phyloP scores from a whole-genome alignment of 805 yeast species.

The Ogataea wickerhamii region DNA sequence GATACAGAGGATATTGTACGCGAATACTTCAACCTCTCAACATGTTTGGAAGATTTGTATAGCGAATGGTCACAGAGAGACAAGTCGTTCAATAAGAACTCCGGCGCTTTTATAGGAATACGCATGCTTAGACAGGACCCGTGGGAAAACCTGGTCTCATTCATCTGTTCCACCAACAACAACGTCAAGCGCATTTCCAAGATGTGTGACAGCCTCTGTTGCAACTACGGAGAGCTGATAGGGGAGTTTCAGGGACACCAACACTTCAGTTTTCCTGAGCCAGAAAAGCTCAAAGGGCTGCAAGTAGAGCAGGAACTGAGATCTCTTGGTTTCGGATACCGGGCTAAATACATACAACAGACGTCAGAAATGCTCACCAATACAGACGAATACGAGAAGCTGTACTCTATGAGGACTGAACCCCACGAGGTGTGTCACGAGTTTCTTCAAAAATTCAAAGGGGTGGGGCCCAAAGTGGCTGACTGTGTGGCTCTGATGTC shows the following conservation, averaged over 20 bases:
- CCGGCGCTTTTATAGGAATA: slow-evolving; percentile 56
- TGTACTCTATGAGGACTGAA: slow-evolving; percentile 39
- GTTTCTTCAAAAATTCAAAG: slow-evolving; percentile 61
- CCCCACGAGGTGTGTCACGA: slow-evolving; percentile 45
- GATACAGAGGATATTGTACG: slow-evolving; percentile 42
- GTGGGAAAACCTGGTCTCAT: slow-evolving; percentile 89
- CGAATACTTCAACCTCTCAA: slow-evolving; percentile 69
- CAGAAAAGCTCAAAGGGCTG: slow-evolving; percentile 43
- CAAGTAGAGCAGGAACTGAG: slow-evolving; percentile 37
- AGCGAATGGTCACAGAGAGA: slow-evolving; percentile 60
- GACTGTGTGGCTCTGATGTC: slow-evolving; percentile 95
- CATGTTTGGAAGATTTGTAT: slow-evolving; percentile 53
- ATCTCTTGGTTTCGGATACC: slow-evolving; percentile 73
- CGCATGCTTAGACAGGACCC: slow-evolving; percentile 91
- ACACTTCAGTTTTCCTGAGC: slow-evolving; percentile 73
- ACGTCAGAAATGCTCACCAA: slow-evolving; percentile 61
- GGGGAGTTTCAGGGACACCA: slow-evolving; percentile 49
- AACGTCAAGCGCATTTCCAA: slow-evolving; percentile 89
- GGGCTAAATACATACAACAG: slow-evolving; percentile 81
- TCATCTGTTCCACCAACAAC: slow-evolving; percentile 94
- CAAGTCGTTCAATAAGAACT: slow-evolving; percentile 38
- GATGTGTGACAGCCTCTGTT: slow-evolving; percentile 81
- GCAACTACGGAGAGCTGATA: slow-evolving; percentile 62
- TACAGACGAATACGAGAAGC: slow-evolving; percentile 35
- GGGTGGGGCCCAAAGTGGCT: slow-evolving; percentile 98